Evolutionary conservation across 305 asterid genomes (phyloP), one percentile per base, ranked within the genome.

Genomic region (Fraxinus velutina): DNA sequence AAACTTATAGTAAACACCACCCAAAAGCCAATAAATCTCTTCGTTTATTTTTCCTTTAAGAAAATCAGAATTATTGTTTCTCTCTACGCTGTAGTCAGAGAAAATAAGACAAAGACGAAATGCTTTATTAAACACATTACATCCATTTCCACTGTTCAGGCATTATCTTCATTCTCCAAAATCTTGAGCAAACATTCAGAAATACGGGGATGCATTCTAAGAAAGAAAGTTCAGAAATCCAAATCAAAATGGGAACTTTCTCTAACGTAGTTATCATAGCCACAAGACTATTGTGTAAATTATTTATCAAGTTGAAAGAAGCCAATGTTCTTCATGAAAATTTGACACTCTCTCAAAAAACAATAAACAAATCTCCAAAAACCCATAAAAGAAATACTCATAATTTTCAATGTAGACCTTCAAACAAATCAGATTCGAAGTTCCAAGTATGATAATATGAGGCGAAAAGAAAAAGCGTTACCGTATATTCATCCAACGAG

Each of bases 341-440:
- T 19, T 13, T 5, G 30, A 12, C 47, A 42, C n/a, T 73, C 36
- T 5, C 76, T 32, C 79, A 66, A 75, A 73, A 76, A 9, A 27
- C 15, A 78, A 8, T 74, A 39, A 73, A 77, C 44, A 72, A 73
- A 76, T 70, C 68, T 37, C 57, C 77, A 75, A 34, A 29, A 75
- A 72, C 52, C 34, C 77, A 21, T 13, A 24, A 42, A 77, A 42
- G 17, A 73, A 83, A 72, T 12, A 73, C 39, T 39, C 50, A 66
- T 84, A 71, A 76, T 60, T 17, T 82, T 75, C 84, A 19, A 76
- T 34, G 36, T 27, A 79, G 24, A 29, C 21, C 75, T 60, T n/a
- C 50, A 74, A 85, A 82, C 86, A 42, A 55, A 74, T 87, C 86
- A 89, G 90, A 90, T 89, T 89, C 72, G 87, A 80, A 87, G 87